phyloP scores from a whole-genome alignment of 306 rosid genomes.

The Cicer cuneatum region DNA sequence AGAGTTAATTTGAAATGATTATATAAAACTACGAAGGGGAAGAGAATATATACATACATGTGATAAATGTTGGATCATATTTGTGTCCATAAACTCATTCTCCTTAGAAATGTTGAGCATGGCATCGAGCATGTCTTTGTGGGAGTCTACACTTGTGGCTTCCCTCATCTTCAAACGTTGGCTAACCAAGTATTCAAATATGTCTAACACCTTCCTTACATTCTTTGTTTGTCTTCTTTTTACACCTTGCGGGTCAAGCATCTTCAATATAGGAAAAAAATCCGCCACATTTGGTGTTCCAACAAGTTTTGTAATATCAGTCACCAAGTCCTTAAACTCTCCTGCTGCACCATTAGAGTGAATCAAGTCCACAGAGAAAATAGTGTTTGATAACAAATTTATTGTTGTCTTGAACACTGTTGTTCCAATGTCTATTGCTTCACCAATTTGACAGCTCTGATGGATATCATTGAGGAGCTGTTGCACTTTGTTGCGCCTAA shows the following conservation, averaged over 20 bases:
- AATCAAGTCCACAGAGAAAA: conserved; percentile 43
- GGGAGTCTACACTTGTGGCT: neutral
- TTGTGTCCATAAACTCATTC: conserved; percentile 40
- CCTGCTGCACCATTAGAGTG: conserved; percentile 38
- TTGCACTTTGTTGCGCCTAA: conserved; percentile 38
- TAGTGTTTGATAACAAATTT: conserved; percentile 39
- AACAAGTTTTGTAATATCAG: conserved; percentile 29
- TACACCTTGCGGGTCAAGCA: conserved; percentile 40
- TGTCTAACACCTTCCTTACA: conserved; percentile 14
- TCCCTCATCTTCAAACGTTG: conserved; percentile 31
- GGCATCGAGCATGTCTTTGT: conserved; percentile 44
- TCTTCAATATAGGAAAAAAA: conserved; percentile 30
- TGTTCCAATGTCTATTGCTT: conserved; percentile 40
- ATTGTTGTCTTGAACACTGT: conserved; percentile 38
- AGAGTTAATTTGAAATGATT: neutral
- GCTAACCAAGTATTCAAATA: conserved; percentile 25
- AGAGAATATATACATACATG: conserved; percentile 32
- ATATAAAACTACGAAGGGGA: neutral
- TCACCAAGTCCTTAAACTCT: conserved; percentile 41
- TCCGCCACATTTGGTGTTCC: conserved; percentile 47
- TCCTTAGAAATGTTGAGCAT: conserved; percentile 42
- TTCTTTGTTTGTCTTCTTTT: conserved; percentile 34
- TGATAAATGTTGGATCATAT: conserved; percentile 37
- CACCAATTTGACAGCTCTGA: conserved; percentile 24
- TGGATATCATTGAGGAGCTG: conserved; percentile 25